Evolutionary conservation across 257 asterid genomes (phyloP), one percentile per base, ranked within the genome.

Genomic region (Nicotiana attenuata): DNA sequence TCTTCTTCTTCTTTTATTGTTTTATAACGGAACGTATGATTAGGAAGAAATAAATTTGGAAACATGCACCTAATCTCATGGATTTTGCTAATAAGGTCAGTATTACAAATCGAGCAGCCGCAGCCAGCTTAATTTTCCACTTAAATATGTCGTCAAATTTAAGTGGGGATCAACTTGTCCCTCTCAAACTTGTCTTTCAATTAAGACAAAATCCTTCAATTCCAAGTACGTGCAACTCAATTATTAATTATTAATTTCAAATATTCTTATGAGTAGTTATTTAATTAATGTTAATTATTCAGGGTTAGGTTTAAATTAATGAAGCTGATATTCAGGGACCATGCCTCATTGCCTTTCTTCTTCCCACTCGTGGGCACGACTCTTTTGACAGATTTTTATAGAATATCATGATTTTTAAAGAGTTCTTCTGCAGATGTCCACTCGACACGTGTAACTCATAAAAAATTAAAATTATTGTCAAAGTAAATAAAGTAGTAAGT

Each of bases 361-460:
- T 17, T 75, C 53, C 91, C 92, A 89, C 92, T 91, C 91, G 92
- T 87, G 90, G 91, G 91, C 94, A 91, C 94, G 92, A 89, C 87
- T 88, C 84, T 82, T 87, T 84, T 88, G 85, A 89, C 85, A 86
- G 83, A 76, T 52, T 84, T 47, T 81, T 19, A 38, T 69, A 20
- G 3, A 19, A 68, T 68, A 68, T 38, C 33, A 69, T 22, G n/a
- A 29, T 38, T 61, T 20, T 80, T 69, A 41, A 22, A 33, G 47
- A 17, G 80, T 66, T 57, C 59, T 68, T 81, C 84, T 81, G 38
- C 31, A 57, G 80, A 81, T 81, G 60, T 67, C 20, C 80, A 81
- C 80, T 68, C 14, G 65, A 81, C 71, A 81, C 71, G 59, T 68
- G 71, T 55, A 33, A 33, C 26, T 50, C 76, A 64, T 26, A 26